A percentile compares a stretch with the other conserved stretches of the same genome.
These are phyloP conservation scores for Daphne laureola DNA, from an alignment of 441 rosid genomes.

Conservation along the genomic window DNA sequence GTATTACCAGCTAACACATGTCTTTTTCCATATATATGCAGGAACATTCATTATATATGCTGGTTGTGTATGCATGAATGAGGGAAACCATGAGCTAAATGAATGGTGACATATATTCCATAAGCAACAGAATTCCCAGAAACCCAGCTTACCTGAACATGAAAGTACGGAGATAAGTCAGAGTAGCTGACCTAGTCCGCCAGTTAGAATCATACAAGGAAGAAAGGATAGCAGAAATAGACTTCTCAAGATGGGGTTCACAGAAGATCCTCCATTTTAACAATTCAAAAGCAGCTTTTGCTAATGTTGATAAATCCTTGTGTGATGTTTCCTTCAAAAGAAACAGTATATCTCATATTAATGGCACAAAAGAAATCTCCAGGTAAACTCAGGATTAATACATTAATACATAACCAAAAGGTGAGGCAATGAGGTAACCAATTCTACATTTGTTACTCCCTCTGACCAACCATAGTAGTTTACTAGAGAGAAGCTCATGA, in stretches of 20 bases:
- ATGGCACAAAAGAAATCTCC: not conserved
- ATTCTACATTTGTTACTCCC: no score
- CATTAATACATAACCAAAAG: no score
- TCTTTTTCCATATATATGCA: no score
- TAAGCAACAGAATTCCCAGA: not conserved
- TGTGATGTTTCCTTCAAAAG: constrained; percentile 83
- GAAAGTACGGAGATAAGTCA: constrained; percentile 88
- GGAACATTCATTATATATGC: not conserved
- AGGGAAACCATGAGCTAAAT: no score
- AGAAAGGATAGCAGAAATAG: constrained; percentile 59
- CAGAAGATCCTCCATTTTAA: constrained; percentile 85
- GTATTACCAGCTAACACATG: no score
- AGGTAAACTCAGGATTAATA: no score
- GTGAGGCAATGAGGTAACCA: no score
- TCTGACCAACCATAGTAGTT: no score
- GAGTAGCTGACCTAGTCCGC: constrained; percentile 94
- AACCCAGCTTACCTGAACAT: constrained; percentile 74
- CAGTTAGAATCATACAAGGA: constrained; percentile 81
- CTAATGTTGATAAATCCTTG: constrained; percentile 91
- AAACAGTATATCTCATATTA: constrained; percentile 18
- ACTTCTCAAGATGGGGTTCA: constrained; percentile 77
- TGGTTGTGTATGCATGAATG: not conserved
- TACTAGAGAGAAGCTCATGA: no score
- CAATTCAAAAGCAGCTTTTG: constrained; percentile 95
- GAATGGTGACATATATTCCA: no score